A percentile compares a stretch with the other conserved stretches of the same genome.
Evolutionary conservation across 306 rosid genomes (phyloP).

Genomic region (Castanospermum australe): DNA sequence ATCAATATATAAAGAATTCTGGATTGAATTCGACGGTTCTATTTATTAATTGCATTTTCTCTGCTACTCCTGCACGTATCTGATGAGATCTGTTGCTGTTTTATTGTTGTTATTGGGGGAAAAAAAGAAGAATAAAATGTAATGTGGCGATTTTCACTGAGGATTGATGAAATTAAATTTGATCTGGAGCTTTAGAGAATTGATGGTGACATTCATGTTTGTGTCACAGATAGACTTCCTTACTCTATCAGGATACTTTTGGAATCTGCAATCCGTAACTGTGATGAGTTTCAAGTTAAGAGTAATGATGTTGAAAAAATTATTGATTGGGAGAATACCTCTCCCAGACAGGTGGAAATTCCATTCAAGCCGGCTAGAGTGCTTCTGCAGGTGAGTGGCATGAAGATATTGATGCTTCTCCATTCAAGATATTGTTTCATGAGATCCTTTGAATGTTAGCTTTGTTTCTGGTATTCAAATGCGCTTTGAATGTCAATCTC

Average conservation of each 20-base stretch:
- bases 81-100: slow-evolving; percentile 12
- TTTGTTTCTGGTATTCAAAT: slow-evolving; percentile 10
- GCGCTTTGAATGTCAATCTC: slow-evolving; percentile 26
- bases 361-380: slow-evolving; percentile 98
- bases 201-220: slow-evolving; percentile 30
- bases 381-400: slow-evolving; percentile 75
- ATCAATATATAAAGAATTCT: neutral
- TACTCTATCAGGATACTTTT: slow-evolving; percentile 88
- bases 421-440: neutral
- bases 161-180: neutral
- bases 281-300: slow-evolving; percentile 93
- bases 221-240: slow-evolving; percentile 75
- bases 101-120: neutral
- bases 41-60: neutral
- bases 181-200: neutral
- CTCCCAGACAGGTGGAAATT: slow-evolving; percentile 88
- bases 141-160: neutral
- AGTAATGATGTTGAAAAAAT: slow-evolving; percentile 81
- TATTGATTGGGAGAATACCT: slow-evolving; percentile 82
- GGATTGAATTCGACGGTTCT: neutral
- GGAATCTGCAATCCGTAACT: slow-evolving; percentile 93
- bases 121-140: neutral
- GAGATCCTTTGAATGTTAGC: neutral
- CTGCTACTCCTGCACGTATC: neutral
- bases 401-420: neutral